Base-by-base conservation (phyloP, 345 rosid species). In the Mallotus nudiflorus region DNA sequence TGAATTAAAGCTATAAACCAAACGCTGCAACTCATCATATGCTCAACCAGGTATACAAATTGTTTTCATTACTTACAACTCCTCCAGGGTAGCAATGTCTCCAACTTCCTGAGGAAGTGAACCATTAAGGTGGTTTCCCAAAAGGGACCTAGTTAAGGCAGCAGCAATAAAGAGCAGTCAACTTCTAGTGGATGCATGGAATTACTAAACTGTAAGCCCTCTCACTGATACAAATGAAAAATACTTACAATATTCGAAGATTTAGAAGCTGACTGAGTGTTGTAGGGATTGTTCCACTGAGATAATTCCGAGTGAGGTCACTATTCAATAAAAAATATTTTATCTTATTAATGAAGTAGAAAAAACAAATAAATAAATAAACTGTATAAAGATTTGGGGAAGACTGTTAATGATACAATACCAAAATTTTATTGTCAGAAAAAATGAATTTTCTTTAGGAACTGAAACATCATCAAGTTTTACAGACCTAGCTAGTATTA, bases 101-200 rank as follows among this genome's bases (percentile, higher is more conserved):
- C 89, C 93, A 39, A 95, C 60, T 73, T 87, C 82, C 31, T 40
- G 48, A 42, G 97, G 97, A 73, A 95, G 72, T 25, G 83, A 40
- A 61, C 97, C 97, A 40, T 63, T 81, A 67, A 95, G 63, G 61
- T 88, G 90, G 79, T 92, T 95, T 68, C 88, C 97, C 0, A 71
- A 9, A 29, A 89, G 46, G 15, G 88, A 78, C 71, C 99, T 95
- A n/a, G n/a, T n/a, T n/a, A 64, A 60, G 63, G 50, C 53, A 62
- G 16, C 46, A n/a, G 66, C 62, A 45, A 18, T 45, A 9, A 69
- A 1, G 35, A 55, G 24, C 66, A 28, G 22, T 52, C 52, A 51
- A 63, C 31, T 48, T 40, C 9, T 56, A 44, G 22, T 31, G 58
- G 50, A 70, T 56, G 53, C 52, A 72, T 53, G 29, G 49, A 18